Base-by-base conservation (phyloP, 2,329 filamentous ascomycete genomes). In the Rosellinia necatrix region DNA sequence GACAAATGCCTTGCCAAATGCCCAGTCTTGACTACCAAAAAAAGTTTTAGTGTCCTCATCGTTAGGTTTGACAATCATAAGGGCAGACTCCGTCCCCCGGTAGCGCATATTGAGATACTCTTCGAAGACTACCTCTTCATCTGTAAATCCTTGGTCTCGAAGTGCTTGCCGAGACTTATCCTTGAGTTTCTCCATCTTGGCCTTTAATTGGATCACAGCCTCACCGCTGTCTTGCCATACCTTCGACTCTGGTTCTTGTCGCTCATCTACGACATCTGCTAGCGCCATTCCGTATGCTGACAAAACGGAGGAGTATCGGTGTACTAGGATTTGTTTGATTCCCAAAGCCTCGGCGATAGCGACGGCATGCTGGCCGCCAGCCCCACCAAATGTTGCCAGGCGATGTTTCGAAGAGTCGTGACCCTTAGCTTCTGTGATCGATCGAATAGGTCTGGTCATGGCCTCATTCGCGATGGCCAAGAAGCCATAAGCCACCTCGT, bases 41-140 rank as follows among this genome's bases (percentile, higher is more conserved):
- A 81, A 76, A 34, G 81, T 79, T 56, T 84, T 75, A 0, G 79
- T 79, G 53, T 90, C 86, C 47, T 85, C 81, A 32, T 80, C 74
- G 2, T 74, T 81, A 0, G 92, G 91, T 71, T 88, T 91, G 61
- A 94, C 76, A 43, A 96, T 85, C 92, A 96, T 97, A 37, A 96
- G 80, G 1, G 92, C 90, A 6, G 91, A 96, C 70, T 96, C 92
- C 0, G 92, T 96, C 9, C 92, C 92, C 30, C 91, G 84, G 68
- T 96, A 96, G 54, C 92, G 81, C 87, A 97, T 92, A 70, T 97
- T 96, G 53, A 97, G 83, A 68, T 96, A 97, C 69, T 96, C 90
- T 70, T 96, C 92, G 67, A 93, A 96, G 0, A 86, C 81, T 21
- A 96, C 90, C 27, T 90, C 85, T 4, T 82, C 75, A 38, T 89